Evolutionary conservation across 441 rosid species (phyloP).

Genomic region (Melastoma candidum): DNA sequence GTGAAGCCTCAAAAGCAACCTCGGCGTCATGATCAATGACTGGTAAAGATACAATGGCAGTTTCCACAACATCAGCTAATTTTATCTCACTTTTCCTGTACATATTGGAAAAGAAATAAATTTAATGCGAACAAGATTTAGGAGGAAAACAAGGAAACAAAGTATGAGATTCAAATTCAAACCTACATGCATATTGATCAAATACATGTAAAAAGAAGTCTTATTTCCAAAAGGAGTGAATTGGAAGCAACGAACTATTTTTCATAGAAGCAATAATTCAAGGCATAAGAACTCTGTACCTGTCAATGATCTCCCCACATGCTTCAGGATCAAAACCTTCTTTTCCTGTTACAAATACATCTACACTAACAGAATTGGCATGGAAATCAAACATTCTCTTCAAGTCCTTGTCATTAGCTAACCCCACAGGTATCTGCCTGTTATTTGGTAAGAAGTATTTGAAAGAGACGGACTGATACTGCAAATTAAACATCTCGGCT

Average conservation of each 20-base stretch:
- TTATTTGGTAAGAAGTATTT: conserved; percentile 92
- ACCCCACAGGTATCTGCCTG: conserved; percentile 54
- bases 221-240: neutral
- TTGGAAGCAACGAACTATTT: neutral
- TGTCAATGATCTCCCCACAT: conserved; percentile 18
- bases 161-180: neutral
- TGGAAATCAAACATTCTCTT: conserved; percentile 78
- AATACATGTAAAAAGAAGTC: neutral
- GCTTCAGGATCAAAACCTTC: conserved; percentile 44
- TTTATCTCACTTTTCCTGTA: conserved; percentile 39
- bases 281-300: conserved; percentile 31
- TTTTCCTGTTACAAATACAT: conserved; percentile 51
- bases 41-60: conserved; percentile 11
- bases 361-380: conserved; percentile 59
- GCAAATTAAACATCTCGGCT: conserved; percentile 63
- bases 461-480: conserved; percentile 48
- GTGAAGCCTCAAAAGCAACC: conserved; percentile 17
- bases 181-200: neutral
- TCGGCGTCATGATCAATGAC: conserved; percentile 10
- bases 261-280: neutral
- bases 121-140: neutral
- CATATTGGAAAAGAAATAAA: conserved; percentile 4
- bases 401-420: conserved; percentile 66
- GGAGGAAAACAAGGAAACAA: neutral
- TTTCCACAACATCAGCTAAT: conserved; percentile 32